Evolutionary conservation across 306 rosid species (phyloP).

Genomic region (Inga oerstediana): DNA sequence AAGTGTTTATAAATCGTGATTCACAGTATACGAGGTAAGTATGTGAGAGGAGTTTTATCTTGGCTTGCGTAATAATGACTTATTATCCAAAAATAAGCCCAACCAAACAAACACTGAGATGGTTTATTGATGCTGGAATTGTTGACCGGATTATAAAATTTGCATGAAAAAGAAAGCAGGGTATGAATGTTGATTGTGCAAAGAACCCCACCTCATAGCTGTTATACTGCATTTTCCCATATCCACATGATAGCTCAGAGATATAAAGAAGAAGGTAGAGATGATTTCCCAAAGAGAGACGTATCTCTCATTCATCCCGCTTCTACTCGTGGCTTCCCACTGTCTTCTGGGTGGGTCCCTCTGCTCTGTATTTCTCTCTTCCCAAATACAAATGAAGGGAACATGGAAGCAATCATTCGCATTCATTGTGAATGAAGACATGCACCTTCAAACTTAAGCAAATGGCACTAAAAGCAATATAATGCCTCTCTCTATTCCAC

Average conservation of each 20-base stretch:
- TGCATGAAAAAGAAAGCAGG: neutral
- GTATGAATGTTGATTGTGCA: neutral
- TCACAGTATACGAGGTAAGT: no score
- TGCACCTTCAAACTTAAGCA: slow-evolving; percentile 40
- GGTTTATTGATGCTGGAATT: neutral
- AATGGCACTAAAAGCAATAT: slow-evolving; percentile 37
- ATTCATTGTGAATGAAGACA: slow-evolving; percentile 42
- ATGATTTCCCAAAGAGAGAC: slow-evolving; percentile 1
- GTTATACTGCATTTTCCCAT: slow-evolving; percentile 17
- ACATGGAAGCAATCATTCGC: slow-evolving; percentile 43
- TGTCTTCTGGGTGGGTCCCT: slow-evolving; percentile 32
- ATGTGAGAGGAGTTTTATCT: no score
- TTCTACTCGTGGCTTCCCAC: slow-evolving; percentile 16
- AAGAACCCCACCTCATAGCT: slow-evolving; percentile 11
- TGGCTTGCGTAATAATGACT: no score
- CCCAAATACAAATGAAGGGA: slow-evolving; percentile 25
- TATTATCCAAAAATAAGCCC: no score
- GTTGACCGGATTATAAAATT: neutral
- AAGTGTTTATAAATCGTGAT: no score
- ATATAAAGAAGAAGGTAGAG: slow-evolving; percentile 31
- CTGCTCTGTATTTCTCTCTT: slow-evolving; percentile 25
- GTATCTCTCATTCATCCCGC: neutral
- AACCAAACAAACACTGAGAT: neutral
- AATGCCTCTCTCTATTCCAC: slow-evolving; percentile 28
- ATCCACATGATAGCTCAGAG: slow-evolving; percentile 33